Percentiles rank a stretch among this genome's conserved stretches.
These are phyloP conservation scores for Colletotrichum sp. DNA, from an alignment of 2,329 filamentous ascomycete genomes.

Conservation along the genomic window DNA sequence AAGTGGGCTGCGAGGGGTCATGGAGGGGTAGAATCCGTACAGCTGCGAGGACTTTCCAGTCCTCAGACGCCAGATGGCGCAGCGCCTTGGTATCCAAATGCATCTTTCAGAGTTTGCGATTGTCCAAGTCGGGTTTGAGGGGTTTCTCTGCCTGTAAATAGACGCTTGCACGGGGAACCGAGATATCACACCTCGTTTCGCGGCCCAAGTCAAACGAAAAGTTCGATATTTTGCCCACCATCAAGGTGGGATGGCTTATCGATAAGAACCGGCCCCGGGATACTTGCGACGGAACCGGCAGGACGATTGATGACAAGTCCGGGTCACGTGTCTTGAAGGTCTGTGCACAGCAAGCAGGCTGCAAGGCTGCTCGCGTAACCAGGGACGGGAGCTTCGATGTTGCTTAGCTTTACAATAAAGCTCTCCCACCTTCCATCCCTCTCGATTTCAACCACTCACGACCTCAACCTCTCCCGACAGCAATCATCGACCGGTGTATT, in stretches of 20 bases:
- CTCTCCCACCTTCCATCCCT: conserved; percentile 42
- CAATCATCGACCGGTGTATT: not conserved
- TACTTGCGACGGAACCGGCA: not conserved
- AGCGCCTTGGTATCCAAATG: conserved; percentile 94
- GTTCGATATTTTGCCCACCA: conserved; percentile 12
- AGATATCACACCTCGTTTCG: not conserved
- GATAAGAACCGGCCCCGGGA: conserved; percentile 24
- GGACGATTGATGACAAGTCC: not conserved
- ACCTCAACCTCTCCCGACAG: not conserved
- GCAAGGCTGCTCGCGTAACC: conserved; percentile 49
- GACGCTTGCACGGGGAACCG: not conserved
- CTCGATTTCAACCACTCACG: conserved; percentile 22
- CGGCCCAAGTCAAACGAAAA: not conserved
- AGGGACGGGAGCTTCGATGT: conserved; percentile 31
- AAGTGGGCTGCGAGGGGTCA: conserved; percentile 35
- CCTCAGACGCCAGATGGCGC: conserved; percentile 89
- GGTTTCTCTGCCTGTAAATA: not conserved
- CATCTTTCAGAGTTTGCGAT: conserved; percentile 59
- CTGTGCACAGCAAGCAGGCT: conserved; percentile 35
- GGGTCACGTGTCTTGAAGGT: not conserved
- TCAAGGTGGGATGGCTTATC: conserved; percentile 29
- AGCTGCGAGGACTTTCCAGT: conserved; percentile 93
- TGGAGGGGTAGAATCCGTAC: conserved; percentile 57
- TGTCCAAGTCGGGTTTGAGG: not conserved
- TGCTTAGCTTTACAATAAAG: conserved; percentile 39